These are phyloP conservation scores for Trichoderma koningiopsis DNA, from an alignment of 2,329 filamentous ascomycete genomes.

Conservation along the genomic window DNA sequence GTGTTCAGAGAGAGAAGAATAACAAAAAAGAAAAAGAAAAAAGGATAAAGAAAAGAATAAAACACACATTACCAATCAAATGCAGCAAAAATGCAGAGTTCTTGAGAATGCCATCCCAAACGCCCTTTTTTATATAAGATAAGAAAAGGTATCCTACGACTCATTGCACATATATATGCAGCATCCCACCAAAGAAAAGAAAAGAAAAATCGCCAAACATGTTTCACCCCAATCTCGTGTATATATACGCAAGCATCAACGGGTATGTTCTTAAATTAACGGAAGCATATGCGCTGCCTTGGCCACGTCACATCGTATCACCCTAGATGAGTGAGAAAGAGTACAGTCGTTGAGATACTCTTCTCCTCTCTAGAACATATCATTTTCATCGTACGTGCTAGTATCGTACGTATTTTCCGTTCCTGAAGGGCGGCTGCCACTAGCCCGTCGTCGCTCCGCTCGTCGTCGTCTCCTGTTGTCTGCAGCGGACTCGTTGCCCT, in stretches of 20 bases:
- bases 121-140: conserved; percentile 8
- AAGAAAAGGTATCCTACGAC: conserved; percentile 25
- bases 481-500: conserved; percentile 39
- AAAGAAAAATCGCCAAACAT: neutral
- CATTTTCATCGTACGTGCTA: conserved; percentile 26
- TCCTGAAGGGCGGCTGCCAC: conserved; percentile 39
- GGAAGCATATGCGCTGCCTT: neutral
- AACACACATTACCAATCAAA: conserved; percentile 17
- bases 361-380: conserved; percentile 28
- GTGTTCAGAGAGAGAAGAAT: neutral
- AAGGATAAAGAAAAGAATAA: neutral
- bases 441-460: conserved; percentile 53
- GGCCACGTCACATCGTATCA: neutral
- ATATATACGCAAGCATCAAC: conserved; percentile 12
- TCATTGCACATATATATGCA: conserved; percentile 24
- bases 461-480: conserved; percentile 59
- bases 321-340: neutral
- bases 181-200: conserved; percentile 16
- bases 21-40: neutral
- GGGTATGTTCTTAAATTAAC: conserved; percentile 7
- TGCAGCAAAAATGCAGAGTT: conserved; percentile 23
- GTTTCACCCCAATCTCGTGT: conserved; percentile 11
- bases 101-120: conserved; percentile 26
- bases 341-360: neutral
- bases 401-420: conserved; percentile 45